Conservation (phyloP, 2,329 filamentous ascomycete genomes). For the Phoma sp. region DNA sequence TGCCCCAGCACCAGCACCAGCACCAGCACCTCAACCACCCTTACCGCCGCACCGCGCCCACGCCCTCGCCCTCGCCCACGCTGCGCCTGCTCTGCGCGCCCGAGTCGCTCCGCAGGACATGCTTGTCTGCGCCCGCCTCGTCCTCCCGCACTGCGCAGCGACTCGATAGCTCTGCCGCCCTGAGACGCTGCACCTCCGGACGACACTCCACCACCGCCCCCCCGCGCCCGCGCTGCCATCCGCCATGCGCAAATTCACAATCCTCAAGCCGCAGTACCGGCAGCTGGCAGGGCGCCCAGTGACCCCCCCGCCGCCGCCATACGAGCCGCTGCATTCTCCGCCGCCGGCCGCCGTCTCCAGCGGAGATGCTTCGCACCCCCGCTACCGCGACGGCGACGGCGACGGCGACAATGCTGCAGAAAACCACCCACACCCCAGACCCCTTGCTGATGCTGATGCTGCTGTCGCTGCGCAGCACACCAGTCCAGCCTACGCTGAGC, state of each 20-base stretch:
- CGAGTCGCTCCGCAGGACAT: constrained; percentile 34
- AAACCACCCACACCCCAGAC: constrained; percentile 30
- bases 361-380: constrained; percentile 25
- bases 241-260: constrained; percentile 38
- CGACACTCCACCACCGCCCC: constrained; percentile 9
- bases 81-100: constrained; percentile 19
- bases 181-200: constrained; percentile 31
- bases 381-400: constrained; percentile 10
- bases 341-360: constrained; percentile 22
- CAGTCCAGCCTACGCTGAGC: constrained; percentile 39
- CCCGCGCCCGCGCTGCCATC: constrained; percentile 20
- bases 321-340: constrained; percentile 45
- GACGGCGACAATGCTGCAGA: constrained; percentile 5
- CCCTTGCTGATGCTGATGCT: constrained; percentile 52
- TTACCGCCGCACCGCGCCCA: constrained; percentile 17
- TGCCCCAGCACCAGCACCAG: too few species aligned
- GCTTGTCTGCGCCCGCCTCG: constrained; percentile 30
- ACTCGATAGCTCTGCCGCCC: constrained; percentile 31
- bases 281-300: constrained; percentile 37
- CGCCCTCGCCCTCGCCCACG: constrained; percentile 26
- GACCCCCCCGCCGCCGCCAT: constrained; percentile 42
- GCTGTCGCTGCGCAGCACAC: constrained; percentile 45
- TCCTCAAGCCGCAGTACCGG: constrained; percentile 44
- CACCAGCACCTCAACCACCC: not conserved
- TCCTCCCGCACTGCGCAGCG: constrained; percentile 29